Evolutionary conservation across 2,329 filamentous ascomycete genomes (phyloP).

Genomic region (Sporothrix dimorphospora): DNA sequence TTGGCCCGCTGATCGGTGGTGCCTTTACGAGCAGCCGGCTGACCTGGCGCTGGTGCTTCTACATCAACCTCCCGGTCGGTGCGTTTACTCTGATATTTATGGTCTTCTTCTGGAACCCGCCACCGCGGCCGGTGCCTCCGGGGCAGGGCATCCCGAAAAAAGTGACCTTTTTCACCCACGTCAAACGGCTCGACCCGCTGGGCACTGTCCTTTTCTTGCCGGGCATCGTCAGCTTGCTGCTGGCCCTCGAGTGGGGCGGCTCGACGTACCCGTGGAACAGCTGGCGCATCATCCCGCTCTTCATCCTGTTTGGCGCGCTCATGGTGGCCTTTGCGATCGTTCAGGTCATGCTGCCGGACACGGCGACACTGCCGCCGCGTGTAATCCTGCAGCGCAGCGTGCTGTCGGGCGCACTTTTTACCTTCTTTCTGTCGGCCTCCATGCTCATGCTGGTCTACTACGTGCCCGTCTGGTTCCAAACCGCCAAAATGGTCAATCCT

Average conservation of each 20-base stretch:
- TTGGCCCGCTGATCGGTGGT: constrained; percentile 46
- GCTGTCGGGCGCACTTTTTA: not conserved
- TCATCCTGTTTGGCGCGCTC: constrained; percentile 38
- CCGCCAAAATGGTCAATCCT: constrained; percentile 45
- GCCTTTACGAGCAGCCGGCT: constrained; percentile 43
- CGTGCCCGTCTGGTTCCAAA: constrained; percentile 49
- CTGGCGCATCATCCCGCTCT: constrained; percentile 41
- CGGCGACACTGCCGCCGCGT: constrained; percentile 45
- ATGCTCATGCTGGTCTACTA: constrained; percentile 31
- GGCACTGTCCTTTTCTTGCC: constrained; percentile 35
- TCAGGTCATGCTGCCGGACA: constrained; percentile 41
- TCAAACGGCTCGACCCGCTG: constrained; percentile 41
- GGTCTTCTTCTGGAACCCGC: constrained; percentile 40
- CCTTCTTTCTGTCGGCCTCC: not conserved
- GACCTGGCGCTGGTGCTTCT: constrained; percentile 48
- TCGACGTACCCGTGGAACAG: constrained; percentile 41
- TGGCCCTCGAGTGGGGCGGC: constrained; percentile 51
- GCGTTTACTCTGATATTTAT: constrained; percentile 40
- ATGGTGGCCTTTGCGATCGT: constrained; percentile 39
- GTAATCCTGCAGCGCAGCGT: constrained; percentile 41
- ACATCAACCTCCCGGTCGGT: constrained; percentile 47
- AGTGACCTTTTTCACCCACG: constrained; percentile 30
- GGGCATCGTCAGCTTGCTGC: constrained; percentile 46
- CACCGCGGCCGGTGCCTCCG: constrained; percentile 10
- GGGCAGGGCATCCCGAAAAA: not conserved